These are phyloP conservation scores for Vicia sativa DNA, from an alignment of 306 rosid genomes.

Conservation along the genomic window DNA sequence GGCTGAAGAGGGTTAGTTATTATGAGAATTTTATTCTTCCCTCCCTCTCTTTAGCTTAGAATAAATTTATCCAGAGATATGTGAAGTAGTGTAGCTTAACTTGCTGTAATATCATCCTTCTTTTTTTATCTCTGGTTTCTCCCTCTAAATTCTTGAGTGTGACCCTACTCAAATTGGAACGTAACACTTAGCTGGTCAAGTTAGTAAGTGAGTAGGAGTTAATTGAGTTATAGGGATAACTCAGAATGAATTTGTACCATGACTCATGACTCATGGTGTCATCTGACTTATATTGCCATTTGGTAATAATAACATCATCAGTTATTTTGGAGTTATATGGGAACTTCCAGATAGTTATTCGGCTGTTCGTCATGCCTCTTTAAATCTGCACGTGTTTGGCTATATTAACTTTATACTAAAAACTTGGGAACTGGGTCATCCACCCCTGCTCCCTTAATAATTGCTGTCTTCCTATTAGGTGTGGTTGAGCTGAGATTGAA, in stretches of 20 bases:
- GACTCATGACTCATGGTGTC: background rate
- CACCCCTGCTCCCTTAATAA: background rate
- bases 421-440: background rate
- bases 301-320: background rate
- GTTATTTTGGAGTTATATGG: background rate
- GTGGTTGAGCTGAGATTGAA: background rate
- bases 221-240: background rate
- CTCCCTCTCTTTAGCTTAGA: background rate
- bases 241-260: background rate
- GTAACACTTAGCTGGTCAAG: background rate
- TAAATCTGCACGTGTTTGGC: background rate
- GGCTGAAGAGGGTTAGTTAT: background rate
- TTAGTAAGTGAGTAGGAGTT: background rate
- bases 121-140: background rate
- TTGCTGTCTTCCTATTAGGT: background rate
- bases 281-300: background rate
- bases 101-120: background rate
- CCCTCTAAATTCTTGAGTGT: background rate
- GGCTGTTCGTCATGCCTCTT: background rate
- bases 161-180: background rate
- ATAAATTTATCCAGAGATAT: background rate
- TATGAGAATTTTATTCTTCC: background rate
- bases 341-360: background rate
- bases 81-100: conserved; percentile 6
- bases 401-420: background rate